Conservation (phyloP, 106 monocot species). For the Hemerocallis citrina region DNA sequence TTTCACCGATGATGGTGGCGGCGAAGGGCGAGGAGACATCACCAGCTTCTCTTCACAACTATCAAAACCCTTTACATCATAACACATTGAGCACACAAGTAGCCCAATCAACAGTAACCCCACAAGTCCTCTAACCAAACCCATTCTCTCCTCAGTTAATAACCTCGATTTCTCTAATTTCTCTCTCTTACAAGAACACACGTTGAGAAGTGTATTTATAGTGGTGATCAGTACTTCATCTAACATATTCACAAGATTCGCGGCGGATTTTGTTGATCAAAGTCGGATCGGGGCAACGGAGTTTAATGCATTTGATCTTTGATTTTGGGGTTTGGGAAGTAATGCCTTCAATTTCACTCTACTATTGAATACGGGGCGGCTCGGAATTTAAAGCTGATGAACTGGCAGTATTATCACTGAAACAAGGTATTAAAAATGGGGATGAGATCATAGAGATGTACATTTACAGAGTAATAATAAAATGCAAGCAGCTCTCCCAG, state of each 20-base stretch:
- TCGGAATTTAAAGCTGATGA: too few relatives aligned
- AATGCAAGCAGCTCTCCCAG: too few relatives aligned
- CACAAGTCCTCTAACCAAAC: background rate
- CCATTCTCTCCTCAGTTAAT: slow-evolving; percentile 1
- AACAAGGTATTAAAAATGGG: too few relatives aligned
- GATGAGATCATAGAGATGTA: too few relatives aligned
- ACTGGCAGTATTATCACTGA: too few relatives aligned
- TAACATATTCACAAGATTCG: slow-evolving; percentile 8
- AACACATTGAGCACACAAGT: background rate
- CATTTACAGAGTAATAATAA: too few relatives aligned
- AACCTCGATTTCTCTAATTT: too few relatives aligned
- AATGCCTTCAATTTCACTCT: too few relatives aligned
- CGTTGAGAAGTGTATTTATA: background rate
- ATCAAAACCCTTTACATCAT: background rate
- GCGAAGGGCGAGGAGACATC: slow-evolving; percentile 3
- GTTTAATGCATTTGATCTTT: background rate
- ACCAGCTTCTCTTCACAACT: background rate
- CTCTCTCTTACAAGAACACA: too few relatives aligned
- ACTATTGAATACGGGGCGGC: too few relatives aligned
- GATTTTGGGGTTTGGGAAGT: too few relatives aligned
- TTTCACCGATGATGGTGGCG: background rate
- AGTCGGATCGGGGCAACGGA: background rate
- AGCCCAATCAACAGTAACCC: slow-evolving; percentile 3
- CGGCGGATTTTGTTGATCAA: background rate
- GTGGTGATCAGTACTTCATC: too few relatives aligned